phyloP scores from a whole-genome alignment of 768 basidiomycete species.

The Suillus subaureus region DNA sequence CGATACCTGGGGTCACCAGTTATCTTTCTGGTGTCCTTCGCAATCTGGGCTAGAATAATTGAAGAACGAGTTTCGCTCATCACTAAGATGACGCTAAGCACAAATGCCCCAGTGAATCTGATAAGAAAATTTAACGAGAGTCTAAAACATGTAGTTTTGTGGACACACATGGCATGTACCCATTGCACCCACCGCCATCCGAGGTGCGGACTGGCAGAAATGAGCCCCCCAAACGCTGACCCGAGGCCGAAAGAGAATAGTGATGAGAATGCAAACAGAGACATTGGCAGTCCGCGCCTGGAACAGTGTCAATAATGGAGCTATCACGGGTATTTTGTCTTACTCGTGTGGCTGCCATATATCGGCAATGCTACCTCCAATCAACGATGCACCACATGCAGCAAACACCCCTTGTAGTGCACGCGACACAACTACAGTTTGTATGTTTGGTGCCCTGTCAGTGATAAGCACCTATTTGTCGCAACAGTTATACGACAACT shows the following conservation, averaged over 20 bases:
- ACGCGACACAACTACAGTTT: conserved; percentile 58
- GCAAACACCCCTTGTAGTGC: conserved; percentile 65
- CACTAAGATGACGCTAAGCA: conserved; percentile 51
- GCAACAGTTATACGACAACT: conserved; percentile 8
- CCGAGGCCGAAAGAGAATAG: conserved; percentile 64
- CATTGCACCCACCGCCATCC: conserved; percentile 86
- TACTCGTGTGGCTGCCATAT: conserved; percentile 69
- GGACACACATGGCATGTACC: conserved; percentile 62
- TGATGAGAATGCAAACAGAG: conserved; percentile 61
- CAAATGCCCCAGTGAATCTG: conserved; percentile 55
- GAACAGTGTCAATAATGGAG: background rate
- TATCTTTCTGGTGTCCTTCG: conserved; percentile 61
- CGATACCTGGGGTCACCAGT: conserved; percentile 64
- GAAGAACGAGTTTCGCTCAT: conserved; percentile 75
- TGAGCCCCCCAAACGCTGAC: conserved; percentile 63
- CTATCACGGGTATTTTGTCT: conserved; percentile 17
- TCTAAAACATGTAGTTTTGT: conserved; percentile 5
- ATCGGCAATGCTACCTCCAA: conserved; percentile 70
- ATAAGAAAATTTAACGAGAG: conserved; percentile 7
- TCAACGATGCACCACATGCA: conserved; percentile 65
- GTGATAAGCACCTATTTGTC: background rate
- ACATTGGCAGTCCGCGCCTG: conserved; percentile 79
- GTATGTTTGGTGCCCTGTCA: conserved; percentile 45
- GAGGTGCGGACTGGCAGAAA: conserved; percentile 57
- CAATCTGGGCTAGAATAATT: conserved; percentile 69